Percentiles rank a stretch among this genome's conserved stretches.
Conservation (phyloP, 352 stramenopile species). For the Globisporangium cylindrosporum region DNA sequence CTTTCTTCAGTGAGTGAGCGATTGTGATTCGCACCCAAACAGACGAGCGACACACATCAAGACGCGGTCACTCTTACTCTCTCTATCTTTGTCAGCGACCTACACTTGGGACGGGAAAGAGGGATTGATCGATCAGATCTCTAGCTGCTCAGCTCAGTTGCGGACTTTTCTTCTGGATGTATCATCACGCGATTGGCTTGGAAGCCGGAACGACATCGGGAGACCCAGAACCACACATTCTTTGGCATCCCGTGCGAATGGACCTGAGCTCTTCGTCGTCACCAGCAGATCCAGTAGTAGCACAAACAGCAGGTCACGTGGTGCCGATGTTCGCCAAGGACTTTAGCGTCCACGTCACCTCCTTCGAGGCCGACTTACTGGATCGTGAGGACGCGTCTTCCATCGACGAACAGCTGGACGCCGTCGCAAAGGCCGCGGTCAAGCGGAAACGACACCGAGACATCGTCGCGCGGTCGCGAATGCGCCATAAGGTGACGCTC, state of each 20-base stretch:
- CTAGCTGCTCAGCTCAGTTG: not conserved
- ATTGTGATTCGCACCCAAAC: not conserved
- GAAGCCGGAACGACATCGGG: not conserved
- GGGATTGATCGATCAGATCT: not conserved
- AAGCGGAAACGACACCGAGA: slow-evolving; percentile 32
- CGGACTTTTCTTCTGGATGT: not conserved
- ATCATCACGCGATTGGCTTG: not conserved
- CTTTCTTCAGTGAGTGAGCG: not conserved
- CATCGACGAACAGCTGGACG: slow-evolving; percentile 11
- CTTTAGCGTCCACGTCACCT: not conserved
- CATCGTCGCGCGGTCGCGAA: slow-evolving; percentile 32
- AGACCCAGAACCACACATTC: not conserved
- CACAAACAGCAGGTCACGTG: not conserved
- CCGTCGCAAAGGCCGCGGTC: slow-evolving; percentile 25
- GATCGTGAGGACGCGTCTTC: not conserved
- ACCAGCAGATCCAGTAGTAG: not conserved
- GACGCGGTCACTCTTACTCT: not conserved
- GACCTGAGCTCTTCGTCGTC: not conserved
- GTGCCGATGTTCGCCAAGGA: not conserved
- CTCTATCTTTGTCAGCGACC: not conserved
- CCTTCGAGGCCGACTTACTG: not conserved
- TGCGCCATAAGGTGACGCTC: slow-evolving; percentile 25
- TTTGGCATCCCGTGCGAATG: not conserved
- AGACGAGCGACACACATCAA: not conserved
- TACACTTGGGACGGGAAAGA: not conserved